A percentile compares a stretch with the other conserved stretches of the same genome.
phyloP scores from a whole-genome alignment of 441 rosid species.

The Erodium moschatum region DNA sequence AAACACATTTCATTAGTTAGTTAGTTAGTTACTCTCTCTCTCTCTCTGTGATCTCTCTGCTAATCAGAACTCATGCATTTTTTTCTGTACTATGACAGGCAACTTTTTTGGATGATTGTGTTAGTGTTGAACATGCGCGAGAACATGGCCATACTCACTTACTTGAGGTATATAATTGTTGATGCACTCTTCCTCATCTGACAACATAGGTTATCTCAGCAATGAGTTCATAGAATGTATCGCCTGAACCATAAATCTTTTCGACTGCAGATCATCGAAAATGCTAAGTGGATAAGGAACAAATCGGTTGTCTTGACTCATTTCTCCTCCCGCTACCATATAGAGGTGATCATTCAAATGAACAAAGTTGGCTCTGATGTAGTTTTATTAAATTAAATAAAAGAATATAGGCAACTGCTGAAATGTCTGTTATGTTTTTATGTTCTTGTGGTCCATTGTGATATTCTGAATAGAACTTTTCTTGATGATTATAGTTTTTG shows the following conservation, averaged over 20 bases:
- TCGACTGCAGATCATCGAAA: constrained; percentile 57
- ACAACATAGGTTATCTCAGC: constrained; percentile 4
- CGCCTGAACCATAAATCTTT: constrained; percentile 4
- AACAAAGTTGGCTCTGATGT: constrained; percentile 9
- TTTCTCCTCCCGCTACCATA: constrained; percentile 74
- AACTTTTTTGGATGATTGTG: constrained; percentile 63
- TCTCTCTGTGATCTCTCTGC: too few relatives aligned
- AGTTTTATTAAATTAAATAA: too few relatives aligned
- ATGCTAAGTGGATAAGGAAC: constrained; percentile 82
- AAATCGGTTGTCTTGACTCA: constrained; percentile 68
- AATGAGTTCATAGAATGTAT: constrained; percentile 11
- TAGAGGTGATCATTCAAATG: constrained; percentile 47
- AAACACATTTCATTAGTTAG: not conserved
- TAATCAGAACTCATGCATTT: not conserved
- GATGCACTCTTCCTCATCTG: constrained; percentile 10
- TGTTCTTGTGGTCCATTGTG: not conserved
- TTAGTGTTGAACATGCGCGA: constrained; percentile 53
- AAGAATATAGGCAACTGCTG: too few relatives aligned
- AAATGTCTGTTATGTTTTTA: too few relatives aligned
- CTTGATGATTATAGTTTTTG: not conserved
- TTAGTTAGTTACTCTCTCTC: too few relatives aligned
- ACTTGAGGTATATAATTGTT: constrained; percentile 42
- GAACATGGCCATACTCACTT: constrained; percentile 67
- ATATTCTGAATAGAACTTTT: too few relatives aligned
- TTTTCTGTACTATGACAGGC: constrained; percentile 35